These are phyloP conservation scores for Colletotrichum tropicale DNA, from an alignment of 2,329 filamentous ascomycete species.

Conservation along the genomic window DNA sequence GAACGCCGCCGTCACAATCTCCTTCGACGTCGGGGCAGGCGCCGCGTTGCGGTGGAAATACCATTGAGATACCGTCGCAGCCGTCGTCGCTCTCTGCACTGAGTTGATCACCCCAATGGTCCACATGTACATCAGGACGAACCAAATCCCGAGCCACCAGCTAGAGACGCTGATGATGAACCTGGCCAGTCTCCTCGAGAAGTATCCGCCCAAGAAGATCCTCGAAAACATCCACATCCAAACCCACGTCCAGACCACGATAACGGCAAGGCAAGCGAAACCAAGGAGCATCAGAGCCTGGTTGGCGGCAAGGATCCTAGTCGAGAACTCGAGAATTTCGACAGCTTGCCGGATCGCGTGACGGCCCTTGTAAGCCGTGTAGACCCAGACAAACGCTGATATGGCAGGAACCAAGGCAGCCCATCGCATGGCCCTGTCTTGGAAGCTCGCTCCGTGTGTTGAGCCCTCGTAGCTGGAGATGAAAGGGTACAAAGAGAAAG, in stretches of 20 bases:
- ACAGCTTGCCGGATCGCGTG: constrained; percentile 83
- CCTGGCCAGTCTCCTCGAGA: constrained; percentile 62
- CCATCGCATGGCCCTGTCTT: constrained; percentile 91
- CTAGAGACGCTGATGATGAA: constrained; percentile 88
- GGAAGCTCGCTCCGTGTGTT: constrained; percentile 76
- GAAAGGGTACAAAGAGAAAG: constrained; percentile 90
- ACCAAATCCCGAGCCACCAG: constrained; percentile 95
- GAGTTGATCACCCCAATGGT: constrained; percentile 86
- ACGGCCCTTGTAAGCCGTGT: constrained; percentile 80
- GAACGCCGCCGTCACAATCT: constrained; percentile 84
- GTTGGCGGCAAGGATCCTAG: constrained; percentile 84
- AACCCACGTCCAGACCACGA: constrained; percentile 91
- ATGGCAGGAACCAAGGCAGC: constrained; percentile 77
- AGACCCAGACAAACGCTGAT: constrained; percentile 79
- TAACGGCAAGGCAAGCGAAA: constrained; percentile 73
- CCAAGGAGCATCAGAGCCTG: constrained; percentile 85
- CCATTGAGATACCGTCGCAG: constrained; percentile 97
- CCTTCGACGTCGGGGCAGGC: constrained; percentile 76
- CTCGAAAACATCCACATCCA: constrained; percentile 98
- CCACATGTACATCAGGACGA: constrained; percentile 95
- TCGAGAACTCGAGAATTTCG: constrained; percentile 90
- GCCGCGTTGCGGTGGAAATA: constrained; percentile 93
- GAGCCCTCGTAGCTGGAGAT: constrained; percentile 85
- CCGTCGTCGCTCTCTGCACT: constrained; percentile 88
- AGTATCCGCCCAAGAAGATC: constrained; percentile 91